Conservation (phyloP, 768 basidiomycete species). For the Lactarius indigo region DNA sequence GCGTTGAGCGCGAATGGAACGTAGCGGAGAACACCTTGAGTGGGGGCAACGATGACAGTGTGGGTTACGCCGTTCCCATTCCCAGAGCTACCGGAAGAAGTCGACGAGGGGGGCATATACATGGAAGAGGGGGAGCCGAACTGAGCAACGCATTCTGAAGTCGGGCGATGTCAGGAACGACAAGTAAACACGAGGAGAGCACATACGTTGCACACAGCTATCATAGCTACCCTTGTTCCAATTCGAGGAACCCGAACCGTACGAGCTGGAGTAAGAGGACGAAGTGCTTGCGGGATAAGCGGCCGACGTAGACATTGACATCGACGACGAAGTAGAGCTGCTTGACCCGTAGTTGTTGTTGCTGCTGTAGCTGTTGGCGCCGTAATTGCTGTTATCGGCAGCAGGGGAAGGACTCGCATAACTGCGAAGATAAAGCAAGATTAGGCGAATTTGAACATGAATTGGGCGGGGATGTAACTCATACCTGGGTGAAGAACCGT, state of each 20-base stretch:
- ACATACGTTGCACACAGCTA: conserved; percentile 68
- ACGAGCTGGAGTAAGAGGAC: conserved; percentile 29
- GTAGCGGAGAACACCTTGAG: conserved; percentile 70
- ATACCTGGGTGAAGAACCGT: conserved; percentile 16
- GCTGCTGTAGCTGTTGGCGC: neutral
- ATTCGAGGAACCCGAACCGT: conserved; percentile 32
- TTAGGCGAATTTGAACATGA: neutral
- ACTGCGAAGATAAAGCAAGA: conserved; percentile 20
- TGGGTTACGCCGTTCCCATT: conserved; percentile 50
- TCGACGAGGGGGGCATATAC: conserved; percentile 30
- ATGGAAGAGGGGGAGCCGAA: conserved; percentile 42
- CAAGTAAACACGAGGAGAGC: neutral
- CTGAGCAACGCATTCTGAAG: conserved; percentile 60
- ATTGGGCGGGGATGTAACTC: neutral
- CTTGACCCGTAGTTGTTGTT: conserved; percentile 24
- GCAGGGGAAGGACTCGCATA: neutral
- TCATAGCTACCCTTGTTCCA: conserved; percentile 59
- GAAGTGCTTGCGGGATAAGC: conserved; percentile 33
- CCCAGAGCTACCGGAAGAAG: conserved; percentile 37
- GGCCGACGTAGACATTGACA: conserved; percentile 12
- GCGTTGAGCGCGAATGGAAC: conserved; percentile 75
- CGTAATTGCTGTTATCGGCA: too few species aligned
- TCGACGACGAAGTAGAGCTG: conserved; percentile 19
- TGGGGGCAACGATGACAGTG: conserved; percentile 76
- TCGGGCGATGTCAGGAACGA: neutral